Evolutionary conservation across 441 rosid genomes (phyloP).

Genomic region (Syzygium malaccense): DNA sequence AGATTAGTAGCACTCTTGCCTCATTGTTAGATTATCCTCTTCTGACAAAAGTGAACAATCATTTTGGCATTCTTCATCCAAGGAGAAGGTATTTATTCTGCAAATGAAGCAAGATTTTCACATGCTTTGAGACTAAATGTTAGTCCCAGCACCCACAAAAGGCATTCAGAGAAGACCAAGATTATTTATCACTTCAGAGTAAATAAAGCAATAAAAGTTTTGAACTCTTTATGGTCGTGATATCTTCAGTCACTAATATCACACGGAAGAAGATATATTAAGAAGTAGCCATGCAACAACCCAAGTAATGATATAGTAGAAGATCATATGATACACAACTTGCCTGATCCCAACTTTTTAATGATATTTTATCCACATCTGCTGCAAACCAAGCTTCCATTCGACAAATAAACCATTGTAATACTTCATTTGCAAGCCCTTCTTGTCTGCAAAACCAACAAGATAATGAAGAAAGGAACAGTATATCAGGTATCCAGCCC

Average conservation of each 20-base stretch:
- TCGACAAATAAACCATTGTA: constrained; percentile 87
- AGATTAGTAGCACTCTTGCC: neutral
- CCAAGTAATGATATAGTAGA: neutral
- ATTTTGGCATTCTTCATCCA: neutral
- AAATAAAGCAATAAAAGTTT: neutral
- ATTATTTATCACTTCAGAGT: neutral
- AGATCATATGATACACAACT: constrained; percentile 1
- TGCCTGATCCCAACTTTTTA: constrained; percentile 90
- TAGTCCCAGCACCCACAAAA: neutral
- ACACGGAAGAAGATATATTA: neutral
- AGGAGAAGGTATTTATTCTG: neutral
- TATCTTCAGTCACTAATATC: neutral
- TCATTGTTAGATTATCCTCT: neutral
- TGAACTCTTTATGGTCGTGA: neutral
- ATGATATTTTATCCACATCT: constrained; percentile 81
- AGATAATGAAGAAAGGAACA: neutral
- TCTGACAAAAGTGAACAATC: neutral
- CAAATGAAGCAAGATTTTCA: neutral
- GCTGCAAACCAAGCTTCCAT: constrained; percentile 98
- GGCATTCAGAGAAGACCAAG: neutral
- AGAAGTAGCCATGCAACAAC: neutral
- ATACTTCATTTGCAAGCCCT: constrained; percentile 72
- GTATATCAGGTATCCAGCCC: neutral
- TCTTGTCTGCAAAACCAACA: constrained; percentile 41
- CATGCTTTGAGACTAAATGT: neutral